A percentile compares a stretch with the other conserved stretches of the same genome.
These are phyloP conservation scores for Entoloma clypeatum DNA, from an alignment of 1,284 basidiomycete species.

Conservation along the genomic window DNA sequence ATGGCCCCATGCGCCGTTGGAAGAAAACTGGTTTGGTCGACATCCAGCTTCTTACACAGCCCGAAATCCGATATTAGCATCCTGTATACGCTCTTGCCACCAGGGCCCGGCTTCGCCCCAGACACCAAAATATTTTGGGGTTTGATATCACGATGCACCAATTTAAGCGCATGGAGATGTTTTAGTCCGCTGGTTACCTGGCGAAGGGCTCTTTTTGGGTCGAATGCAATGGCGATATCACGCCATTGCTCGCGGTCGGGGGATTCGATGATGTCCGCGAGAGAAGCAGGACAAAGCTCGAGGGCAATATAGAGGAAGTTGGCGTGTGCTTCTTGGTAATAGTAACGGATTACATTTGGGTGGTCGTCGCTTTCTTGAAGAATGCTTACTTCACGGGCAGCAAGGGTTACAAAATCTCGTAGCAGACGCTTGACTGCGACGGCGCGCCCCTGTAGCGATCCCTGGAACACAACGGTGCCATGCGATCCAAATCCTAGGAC, in stretches of 20 bases:
- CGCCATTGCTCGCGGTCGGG: constrained; percentile 65
- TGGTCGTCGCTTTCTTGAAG: constrained; percentile 97
- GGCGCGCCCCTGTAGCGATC: constrained; percentile 91
- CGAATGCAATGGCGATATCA: constrained; percentile 66
- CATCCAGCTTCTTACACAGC: constrained; percentile 86
- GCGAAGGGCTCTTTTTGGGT: constrained; percentile 83
- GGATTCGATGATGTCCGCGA: constrained; percentile 89
- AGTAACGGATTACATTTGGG: constrained; percentile 97
- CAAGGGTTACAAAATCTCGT: constrained; percentile 93
- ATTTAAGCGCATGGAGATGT: constrained; percentile 92
- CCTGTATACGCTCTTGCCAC: constrained; percentile 55
- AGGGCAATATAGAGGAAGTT: constrained; percentile 98
- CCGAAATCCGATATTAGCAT: constrained; percentile 98
- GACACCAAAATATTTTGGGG: constrained; percentile 98
- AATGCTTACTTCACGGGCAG: constrained; percentile 90
- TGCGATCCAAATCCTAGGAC: constrained; percentile 88
- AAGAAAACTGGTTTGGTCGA: constrained; percentile 90
- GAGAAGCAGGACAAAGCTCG: constrained; percentile 92
- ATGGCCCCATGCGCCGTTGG: constrained; percentile 79
- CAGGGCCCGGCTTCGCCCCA: constrained; percentile 48
- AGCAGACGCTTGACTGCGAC: constrained; percentile 97
- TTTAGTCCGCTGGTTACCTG: constrained; percentile 88
- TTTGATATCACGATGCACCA: constrained; percentile 98
- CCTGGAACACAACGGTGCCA: constrained; percentile 92
- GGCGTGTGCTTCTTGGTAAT: constrained; percentile 91